phyloP scores from a whole-genome alignment of 345 rosid species.

The Arabis hirsuta region DNA sequence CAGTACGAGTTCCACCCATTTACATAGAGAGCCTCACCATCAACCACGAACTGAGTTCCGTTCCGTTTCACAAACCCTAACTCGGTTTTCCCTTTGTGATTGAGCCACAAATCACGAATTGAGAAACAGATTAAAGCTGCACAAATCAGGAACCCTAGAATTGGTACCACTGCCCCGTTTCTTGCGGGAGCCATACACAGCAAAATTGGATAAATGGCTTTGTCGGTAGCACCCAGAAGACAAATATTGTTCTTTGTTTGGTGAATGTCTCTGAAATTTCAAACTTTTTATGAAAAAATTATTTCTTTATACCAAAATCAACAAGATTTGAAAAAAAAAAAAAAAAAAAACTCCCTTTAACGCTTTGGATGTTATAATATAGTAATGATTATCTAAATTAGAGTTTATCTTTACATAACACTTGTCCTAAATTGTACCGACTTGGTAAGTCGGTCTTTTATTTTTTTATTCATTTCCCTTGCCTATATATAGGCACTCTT shows the following conservation, averaged over 20 bases:
- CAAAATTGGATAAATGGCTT: slow-evolving; percentile 9
- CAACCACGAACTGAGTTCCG: slow-evolving; percentile 68
- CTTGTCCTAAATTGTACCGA: too few relatives aligned
- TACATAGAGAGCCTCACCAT: slow-evolving; percentile 59
- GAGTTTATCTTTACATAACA: too few relatives aligned
- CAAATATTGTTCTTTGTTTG: not conserved
- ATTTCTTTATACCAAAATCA: slow-evolving; percentile 14
- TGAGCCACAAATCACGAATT: slow-evolving; percentile 56
- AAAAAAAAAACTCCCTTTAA: slow-evolving; percentile 5
- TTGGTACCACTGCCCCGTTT: slow-evolving; percentile 57
- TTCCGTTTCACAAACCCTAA: slow-evolving; percentile 64
- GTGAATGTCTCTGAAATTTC: slow-evolving; percentile 10
- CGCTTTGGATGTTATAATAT: too few relatives aligned
- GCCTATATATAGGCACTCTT: too few relatives aligned
- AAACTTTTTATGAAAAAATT: not conserved
- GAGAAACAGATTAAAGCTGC: slow-evolving; percentile 68
- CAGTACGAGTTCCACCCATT: slow-evolving; percentile 93
- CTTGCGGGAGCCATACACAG: slow-evolving; percentile 46
- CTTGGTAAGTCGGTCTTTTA: too few relatives aligned
- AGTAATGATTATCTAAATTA: too few relatives aligned
- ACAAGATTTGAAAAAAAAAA: slow-evolving; percentile 2
- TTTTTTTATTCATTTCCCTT: too few relatives aligned
- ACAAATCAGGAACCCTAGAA: slow-evolving; percentile 68
- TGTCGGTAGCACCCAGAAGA: slow-evolving; percentile 33
- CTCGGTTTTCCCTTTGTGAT: slow-evolving; percentile 42